Base-by-base conservation (phyloP, 2,329 filamentous ascomycete genomes). In the Tolypocladium inflatum region DNA sequence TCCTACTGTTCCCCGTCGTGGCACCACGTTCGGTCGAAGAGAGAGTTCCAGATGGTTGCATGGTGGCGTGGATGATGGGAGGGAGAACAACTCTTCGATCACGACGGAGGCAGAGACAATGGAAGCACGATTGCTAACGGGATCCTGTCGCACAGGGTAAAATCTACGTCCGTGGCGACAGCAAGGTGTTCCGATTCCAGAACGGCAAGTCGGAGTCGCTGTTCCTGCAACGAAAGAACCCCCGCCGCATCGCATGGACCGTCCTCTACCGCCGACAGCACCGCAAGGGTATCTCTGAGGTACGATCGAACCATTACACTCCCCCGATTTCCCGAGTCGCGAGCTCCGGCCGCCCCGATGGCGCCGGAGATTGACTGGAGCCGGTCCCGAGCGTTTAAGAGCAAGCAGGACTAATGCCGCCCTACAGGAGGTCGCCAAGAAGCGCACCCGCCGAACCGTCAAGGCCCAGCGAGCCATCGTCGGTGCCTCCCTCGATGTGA, bases 241-340 rank as follows among this genome's bases (percentile, higher is more conserved):
- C 94, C 78, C 93, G 94, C 80, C 91, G 93, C 78, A 97, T 99
- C 80, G 88, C 93, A 70, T 99, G 94, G 94, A 99, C 94, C 69
- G 88, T 92, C 73, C 90, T 99, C 66, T 99, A 90, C 90, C 88
- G 94, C 79, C 90, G 93, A 81, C 90, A 96, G 83, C 93, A 97
- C 89, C 94, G 92, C 86, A 99, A 99, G 91, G 94, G 94, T 88
- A 95, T 97, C 82, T 96, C 93, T 85, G 94, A 99, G 92, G 94
- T 97, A 88, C 82, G 89, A 64, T 64, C 45, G 59, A 56, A 43
- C 48, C 54, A 51, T 33, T 35, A 30, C 11, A 45, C 37, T 21
- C 59, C 35, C 54, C 39, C 26, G 35, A 30, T 26, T 41, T 10
- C 52, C 15, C 35, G 21, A 39, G 35, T 8, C 4, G 52, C 37